Evolutionary conservation across 192 early-diverging fungal species (phyloP), one percentile per base, ranked within the genome.

Genomic region (Gaertneriomyces semiglobifer): DNA sequence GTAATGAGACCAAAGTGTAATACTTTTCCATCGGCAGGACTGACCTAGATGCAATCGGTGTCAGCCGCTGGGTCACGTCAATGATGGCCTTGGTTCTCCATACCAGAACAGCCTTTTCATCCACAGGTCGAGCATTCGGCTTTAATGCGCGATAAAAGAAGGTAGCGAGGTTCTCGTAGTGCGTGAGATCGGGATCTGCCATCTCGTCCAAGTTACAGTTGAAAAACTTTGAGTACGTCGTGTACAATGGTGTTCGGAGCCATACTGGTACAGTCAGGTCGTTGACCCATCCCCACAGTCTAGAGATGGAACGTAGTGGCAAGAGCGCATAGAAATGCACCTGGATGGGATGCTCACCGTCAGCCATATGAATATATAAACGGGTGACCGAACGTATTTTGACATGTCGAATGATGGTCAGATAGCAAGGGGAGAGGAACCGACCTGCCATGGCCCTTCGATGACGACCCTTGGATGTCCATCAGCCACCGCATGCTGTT

Each of bases 111-210:
- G 88, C 85, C 25, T 79, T 62, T 6, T 81, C 75, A 50, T 86
- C 87, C 4, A 98, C 78, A 2, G 88, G 84, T n/a, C 97, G 79
- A 0, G 77, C 90, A 25, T 77, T 91, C 12, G 86, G 84, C 56
- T 90, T 89, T 38, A 98, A 75, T 67, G 88, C 85, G 42, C 97
- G 85, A 69, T 97, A 99, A 65, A 99, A 99, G 77, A 99, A 99
- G 6, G 84, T 79, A 10, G 88, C 84, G 19, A 99, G 68, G 71
- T 95, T 96, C 14, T 85, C 84, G 69, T 96, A 99, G 10, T 79
- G 72, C 4, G 72, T 79, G 20, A 98, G 71, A 70, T 91, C 86
- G 0, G 88, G 83, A 39, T 93, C 89, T 51, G 86, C 88, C 90
- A 97, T 95, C 75, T 99, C 97, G 19, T 90, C 91, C 44, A 99